Conservation (phyloP, 2,329 filamentous ascomycete genomes). For the Colletotrichum agaves region DNA sequence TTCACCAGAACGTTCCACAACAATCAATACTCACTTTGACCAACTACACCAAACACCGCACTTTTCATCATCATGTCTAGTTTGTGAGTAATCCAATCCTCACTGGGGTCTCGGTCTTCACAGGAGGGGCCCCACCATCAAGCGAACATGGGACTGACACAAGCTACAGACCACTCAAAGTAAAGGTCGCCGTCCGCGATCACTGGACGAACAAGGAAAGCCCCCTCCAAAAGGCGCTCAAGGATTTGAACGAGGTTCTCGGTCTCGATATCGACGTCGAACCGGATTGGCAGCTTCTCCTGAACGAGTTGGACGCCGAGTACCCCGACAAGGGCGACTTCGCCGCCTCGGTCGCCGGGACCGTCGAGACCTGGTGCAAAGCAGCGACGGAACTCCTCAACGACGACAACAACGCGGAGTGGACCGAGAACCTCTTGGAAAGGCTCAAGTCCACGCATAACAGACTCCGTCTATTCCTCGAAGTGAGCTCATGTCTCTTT, state of each 20-base stretch:
- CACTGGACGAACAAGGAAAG: constrained; percentile 51
- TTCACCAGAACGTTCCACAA: not conserved
- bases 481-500: constrained; percentile 43
- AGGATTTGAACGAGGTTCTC: constrained; percentile 46
- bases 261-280: constrained; percentile 53
- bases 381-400: constrained; percentile 55
- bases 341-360: constrained; percentile 49
- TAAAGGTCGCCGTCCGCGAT: constrained; percentile 55
- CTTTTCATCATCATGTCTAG: constrained; percentile 10
- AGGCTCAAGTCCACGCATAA: constrained; percentile 40
- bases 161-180: constrained; percentile 52
- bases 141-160: constrained; percentile 8
- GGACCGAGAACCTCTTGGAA: constrained; percentile 56
- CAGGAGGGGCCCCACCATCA: not conserved
- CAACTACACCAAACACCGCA: not conserved
- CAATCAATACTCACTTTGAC: not conserved
- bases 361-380: constrained; percentile 53
- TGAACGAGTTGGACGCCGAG: constrained; percentile 48
- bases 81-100: constrained; percentile 21
- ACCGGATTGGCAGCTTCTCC: constrained; percentile 57
- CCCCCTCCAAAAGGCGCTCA: constrained; percentile 47
- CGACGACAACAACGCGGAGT: constrained; percentile 50
- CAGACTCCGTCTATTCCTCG: constrained; percentile 49
- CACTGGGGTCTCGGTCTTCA: not conserved
- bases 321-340: constrained; percentile 55